Conservation (phyloP, 1,284 basidiomycete species). For the Mycosarcoma mackinlayi region DNA sequence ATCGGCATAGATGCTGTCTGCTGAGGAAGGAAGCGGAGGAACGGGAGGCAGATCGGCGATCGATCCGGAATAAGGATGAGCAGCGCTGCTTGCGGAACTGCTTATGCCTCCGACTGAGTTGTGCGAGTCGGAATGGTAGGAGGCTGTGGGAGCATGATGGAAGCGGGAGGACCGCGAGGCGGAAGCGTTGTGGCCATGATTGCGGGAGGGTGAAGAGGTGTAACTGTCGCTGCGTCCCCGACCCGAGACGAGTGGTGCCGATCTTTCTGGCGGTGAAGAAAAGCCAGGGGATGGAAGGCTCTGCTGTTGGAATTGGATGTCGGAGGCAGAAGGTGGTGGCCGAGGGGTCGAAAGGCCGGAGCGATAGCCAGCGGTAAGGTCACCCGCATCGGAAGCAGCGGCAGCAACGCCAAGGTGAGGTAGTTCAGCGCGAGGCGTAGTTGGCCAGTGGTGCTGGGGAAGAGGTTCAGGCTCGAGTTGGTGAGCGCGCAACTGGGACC, state of each 20-base stretch:
- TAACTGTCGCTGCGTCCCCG: slow-evolving; percentile 36
- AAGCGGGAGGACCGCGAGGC: slow-evolving; percentile 40
- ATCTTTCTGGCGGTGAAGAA: slow-evolving; percentile 25
- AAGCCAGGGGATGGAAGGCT: slow-evolving; percentile 35
- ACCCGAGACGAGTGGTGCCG: slow-evolving; percentile 3
- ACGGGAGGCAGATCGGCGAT: slow-evolving; percentile 40
- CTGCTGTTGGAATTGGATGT: slow-evolving; percentile 21
- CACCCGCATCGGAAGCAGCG: slow-evolving; percentile 33
- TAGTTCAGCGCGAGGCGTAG: slow-evolving; percentile 25
- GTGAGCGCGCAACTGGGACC: slow-evolving; percentile 29
- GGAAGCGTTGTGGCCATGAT: slow-evolving; percentile 15
- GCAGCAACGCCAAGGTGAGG: slow-evolving; percentile 32
- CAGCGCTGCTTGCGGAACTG: slow-evolving; percentile 33
- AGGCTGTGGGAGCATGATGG: slow-evolving; percentile 36
- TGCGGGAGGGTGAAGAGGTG: slow-evolving; percentile 32
- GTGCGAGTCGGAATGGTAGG: slow-evolving; percentile 45
- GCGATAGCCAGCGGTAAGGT: slow-evolving; percentile 44
- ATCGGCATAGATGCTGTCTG: slow-evolving; percentile 30
- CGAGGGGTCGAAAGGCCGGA: slow-evolving; percentile 41
- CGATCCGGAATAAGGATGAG: slow-evolving; percentile 19
- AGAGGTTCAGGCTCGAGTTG: slow-evolving; percentile 17
- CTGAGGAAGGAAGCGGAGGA: slow-evolving; percentile 45
- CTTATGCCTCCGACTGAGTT: slow-evolving; percentile 36
- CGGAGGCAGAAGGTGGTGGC: slow-evolving; percentile 13
- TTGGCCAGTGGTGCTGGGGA: slow-evolving; percentile 24